Percentiles rank a stretch among this genome's conserved stretches.
phyloP scores from a whole-genome alignment of 1,284 basidiomycete species.

The Pseudozyma thailandica region DNA sequence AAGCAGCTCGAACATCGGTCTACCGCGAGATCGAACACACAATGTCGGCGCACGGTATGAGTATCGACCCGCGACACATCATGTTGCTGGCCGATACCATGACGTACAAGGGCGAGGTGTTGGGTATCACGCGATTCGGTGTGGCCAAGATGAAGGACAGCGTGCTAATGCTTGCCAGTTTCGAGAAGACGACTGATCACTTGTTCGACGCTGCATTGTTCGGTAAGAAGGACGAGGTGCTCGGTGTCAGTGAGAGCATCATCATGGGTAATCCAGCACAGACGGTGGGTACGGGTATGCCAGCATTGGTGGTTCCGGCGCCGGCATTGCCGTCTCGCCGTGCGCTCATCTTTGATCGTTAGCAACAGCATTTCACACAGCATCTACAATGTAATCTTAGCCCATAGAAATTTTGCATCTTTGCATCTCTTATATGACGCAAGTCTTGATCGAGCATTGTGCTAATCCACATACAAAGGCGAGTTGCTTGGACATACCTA shows the following conservation, averaged over 20 bases:
- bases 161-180: conserved; percentile 97
- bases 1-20: conserved; percentile 92
- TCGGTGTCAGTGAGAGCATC: conserved; percentile 98
- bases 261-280: conserved; percentile 99
- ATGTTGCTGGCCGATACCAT: conserved; percentile 99
- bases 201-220: conserved; percentile 97
- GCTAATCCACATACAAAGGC: no score
- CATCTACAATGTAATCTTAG: background rate
- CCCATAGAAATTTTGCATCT: background rate
- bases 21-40: conserved; percentile 95
- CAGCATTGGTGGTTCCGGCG: conserved; percentile 49
- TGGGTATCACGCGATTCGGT: conserved; percentile 98
- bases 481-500: background rate
- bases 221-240: conserved; percentile 93
- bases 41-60: conserved; percentile 98
- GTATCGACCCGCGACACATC: conserved; percentile 97
- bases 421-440: background rate
- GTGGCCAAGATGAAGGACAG: conserved; percentile 99
- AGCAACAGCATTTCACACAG: background rate
- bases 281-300: conserved; percentile 87
- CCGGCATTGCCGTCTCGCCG: conserved; percentile 52
- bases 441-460: no score
- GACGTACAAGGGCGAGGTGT: conserved; percentile 98
- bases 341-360: conserved; percentile 57
- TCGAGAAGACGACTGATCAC: conserved; percentile 99